Percentiles rank a stretch among this genome's conserved stretches.
Evolutionary conservation across 208 protist genomes (phyloP).

Genomic region (Herpetomonas tarakana): DNA sequence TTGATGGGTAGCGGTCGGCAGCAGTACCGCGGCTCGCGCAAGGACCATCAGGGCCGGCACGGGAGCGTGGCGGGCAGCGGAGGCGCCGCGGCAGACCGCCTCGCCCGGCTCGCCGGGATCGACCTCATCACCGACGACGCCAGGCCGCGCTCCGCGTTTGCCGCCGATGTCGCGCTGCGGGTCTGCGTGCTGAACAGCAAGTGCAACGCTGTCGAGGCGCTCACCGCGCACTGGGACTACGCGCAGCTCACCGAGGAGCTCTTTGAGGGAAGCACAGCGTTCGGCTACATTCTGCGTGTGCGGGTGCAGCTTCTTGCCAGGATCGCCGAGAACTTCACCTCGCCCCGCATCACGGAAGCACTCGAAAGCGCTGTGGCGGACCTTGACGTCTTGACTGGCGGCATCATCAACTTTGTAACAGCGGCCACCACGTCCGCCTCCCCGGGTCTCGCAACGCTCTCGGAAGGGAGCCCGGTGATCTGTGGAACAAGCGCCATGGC

Average conservation of each 20-base stretch:
- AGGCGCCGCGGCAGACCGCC: not conserved
- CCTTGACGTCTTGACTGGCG: constrained; percentile 32
- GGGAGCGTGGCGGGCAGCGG: not conserved
- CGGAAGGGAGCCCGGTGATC: no score
- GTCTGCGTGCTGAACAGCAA: constrained; percentile 34
- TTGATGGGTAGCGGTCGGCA: not conserved
- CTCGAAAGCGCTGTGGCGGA: constrained; percentile 31
- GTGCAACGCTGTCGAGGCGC: constrained; percentile 30
- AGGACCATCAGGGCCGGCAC: not conserved
- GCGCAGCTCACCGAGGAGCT: constrained; percentile 28
- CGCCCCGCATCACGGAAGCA: constrained; percentile 21
- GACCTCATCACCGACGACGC: constrained; percentile 18
- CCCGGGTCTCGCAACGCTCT: not conserved
- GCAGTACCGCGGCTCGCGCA: not conserved
- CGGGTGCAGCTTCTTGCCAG: constrained; percentile 32
- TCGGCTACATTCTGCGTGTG: constrained; percentile 25
- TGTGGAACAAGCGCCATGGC: no score
- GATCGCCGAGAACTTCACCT: constrained; percentile 28
- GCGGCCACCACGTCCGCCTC: not conserved
- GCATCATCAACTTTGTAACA: constrained; percentile 18
- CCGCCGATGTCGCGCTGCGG: constrained; percentile 16
- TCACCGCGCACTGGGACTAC: constrained; percentile 33
- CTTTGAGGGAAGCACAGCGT: constrained; percentile 25
- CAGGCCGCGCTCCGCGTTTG: constrained; percentile 18
- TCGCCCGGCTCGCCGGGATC: not conserved